phyloP scores from a whole-genome alignment of 2,329 filamentous ascomycete genomes.

The Arthroderma sp. region DNA sequence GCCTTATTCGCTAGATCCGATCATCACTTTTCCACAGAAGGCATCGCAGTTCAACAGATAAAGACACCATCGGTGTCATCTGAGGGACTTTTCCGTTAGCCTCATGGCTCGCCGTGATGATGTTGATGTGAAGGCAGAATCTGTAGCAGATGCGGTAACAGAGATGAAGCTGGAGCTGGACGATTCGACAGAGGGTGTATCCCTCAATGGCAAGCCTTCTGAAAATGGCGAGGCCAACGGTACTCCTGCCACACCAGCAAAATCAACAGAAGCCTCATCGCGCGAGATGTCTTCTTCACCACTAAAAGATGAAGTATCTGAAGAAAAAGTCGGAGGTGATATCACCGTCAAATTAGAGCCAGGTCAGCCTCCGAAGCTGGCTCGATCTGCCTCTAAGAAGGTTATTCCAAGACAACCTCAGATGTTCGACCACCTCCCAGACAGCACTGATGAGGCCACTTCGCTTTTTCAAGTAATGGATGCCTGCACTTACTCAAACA shows the following conservation, averaged over 20 bases:
- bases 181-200: conserved; percentile 18
- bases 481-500: conserved; percentile 82
- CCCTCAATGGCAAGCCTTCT: conserved; percentile 17
- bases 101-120: conserved; percentile 34
- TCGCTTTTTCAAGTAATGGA: conserved; percentile 67
- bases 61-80: no score
- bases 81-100: conserved; percentile 6
- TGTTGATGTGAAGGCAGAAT: conserved; percentile 28
- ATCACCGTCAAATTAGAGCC: conserved; percentile 53
- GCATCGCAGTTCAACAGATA: background rate
- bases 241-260: conserved; percentile 3
- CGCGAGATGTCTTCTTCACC: conserved; percentile 13
- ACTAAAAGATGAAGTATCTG: conserved; percentile 31
- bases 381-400: conserved; percentile 64
- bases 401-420: conserved; percentile 48
- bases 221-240: conserved; percentile 12
- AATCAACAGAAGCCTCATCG: background rate
- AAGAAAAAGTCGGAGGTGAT: conserved; percentile 48
- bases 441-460: conserved; percentile 66
- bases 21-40: background rate
- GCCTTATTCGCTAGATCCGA: background rate
- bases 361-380: conserved; percentile 56
- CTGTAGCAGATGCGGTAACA: conserved; percentile 27
- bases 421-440: conserved; percentile 62
- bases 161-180: conserved; percentile 26